phyloP scores from a whole-genome alignment of 2,329 filamentous ascomycete species.

The Penicillium sp. region DNA sequence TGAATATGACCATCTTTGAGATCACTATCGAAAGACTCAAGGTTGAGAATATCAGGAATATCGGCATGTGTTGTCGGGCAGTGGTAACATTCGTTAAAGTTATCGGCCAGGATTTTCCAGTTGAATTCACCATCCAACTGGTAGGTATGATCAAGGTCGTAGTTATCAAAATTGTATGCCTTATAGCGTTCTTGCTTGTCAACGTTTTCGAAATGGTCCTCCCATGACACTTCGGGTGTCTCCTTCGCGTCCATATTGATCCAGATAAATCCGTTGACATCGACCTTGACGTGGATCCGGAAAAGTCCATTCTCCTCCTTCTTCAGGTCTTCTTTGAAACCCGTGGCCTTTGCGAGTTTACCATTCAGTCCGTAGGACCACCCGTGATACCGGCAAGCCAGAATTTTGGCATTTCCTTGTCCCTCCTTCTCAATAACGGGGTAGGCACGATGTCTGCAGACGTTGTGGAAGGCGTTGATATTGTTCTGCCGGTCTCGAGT shows the following conservation, averaged over 20 bases:
- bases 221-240: conserved; percentile 25
- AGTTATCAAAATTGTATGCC: conserved; percentile 25
- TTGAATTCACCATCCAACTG: conserved; percentile 28
- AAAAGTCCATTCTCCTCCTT: conserved; percentile 26
- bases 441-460: conserved; percentile 28
- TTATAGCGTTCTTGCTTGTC: conserved; percentile 28
- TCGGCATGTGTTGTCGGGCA: conserved; percentile 64
- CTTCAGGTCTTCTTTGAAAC: conserved; percentile 24
- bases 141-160: conserved; percentile 26
- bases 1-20: conserved; percentile 55
- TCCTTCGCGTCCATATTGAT: conserved; percentile 29
- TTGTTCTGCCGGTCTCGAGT: conserved; percentile 24
- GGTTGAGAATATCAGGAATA: conserved; percentile 60
- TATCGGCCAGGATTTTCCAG: conserved; percentile 30
- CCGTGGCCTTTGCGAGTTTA: conserved; percentile 27
- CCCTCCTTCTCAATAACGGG: conserved; percentile 27
- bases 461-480: conserved; percentile 29
- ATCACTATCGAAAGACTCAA: conserved; percentile 59
- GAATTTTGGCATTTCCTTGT: conserved; percentile 24
- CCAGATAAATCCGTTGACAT: conserved; percentile 29
- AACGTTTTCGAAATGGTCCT: conserved; percentile 25
- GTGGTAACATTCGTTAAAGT: conserved; percentile 63
- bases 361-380: conserved; percentile 31
- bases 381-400: conserved; percentile 27
- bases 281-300: conserved; percentile 25